Base-by-base conservation (phyloP, 192 early-diverging fungal species). In the Mortierella hygrophila region DNA sequence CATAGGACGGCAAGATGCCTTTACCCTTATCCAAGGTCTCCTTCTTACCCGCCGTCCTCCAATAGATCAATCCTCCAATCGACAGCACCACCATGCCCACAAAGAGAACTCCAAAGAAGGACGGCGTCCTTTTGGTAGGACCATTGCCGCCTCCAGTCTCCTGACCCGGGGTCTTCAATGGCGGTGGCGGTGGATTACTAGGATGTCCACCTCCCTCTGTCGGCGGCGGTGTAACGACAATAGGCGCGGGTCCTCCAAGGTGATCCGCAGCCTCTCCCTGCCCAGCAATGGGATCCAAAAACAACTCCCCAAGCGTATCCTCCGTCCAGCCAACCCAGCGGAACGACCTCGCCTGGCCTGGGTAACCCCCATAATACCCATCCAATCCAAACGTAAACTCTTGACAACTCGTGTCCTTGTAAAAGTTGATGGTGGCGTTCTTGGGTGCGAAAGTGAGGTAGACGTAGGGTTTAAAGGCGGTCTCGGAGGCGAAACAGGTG, bases 401-500 rank as follows among this genome's bases (percentile, higher is more conserved):
- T 18, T 68, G 47, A 54, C 84, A 86, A 13, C 60, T 65, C 1
- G 65, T 3, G 40, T 86, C 84, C 42, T 72, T 78, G 52, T 74
- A 86, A 78, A 86, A 86, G 71, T 86, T 86, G 68, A 86, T 77
- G 40, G 84, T 86, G 2, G 84, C 84, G 29, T 86, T 86, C 71
- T 74, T 77, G 40, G 84, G 84, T 37, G 60, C 76, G 20, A 86
- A 72, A 5, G 79, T 81, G 26, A 86, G 52, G 44, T 81, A 86
- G 47, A 63, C 70, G 32, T 81, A 86, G 11, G 68, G 38, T 8
- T 26, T 41, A 15, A 40, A 52, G 23, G 77, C 73, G 13, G 0
- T 74, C 63, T 77, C 69, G 10, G 79, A 52, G n/a, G 57, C 54
- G 52, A 70, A 78, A 29, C 84, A 86, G 47, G 74, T 54, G 68